Evolutionary conservation across 1,284 basidiomycete species (phyloP).

Genomic region (Austroboletus rostrupii): DNA sequence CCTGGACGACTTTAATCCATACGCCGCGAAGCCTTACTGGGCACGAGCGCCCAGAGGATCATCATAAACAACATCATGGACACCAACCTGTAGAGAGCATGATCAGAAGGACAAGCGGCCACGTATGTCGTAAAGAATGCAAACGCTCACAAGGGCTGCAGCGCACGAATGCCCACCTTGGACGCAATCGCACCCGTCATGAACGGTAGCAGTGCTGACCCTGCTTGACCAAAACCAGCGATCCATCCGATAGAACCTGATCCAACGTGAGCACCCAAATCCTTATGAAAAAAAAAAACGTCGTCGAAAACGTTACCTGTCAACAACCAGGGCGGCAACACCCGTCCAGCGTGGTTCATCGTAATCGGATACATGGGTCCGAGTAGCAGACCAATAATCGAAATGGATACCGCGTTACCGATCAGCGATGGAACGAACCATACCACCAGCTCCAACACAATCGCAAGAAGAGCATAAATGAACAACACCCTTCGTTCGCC

Average conservation of each 20-base stretch:
- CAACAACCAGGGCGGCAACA: conserved; percentile 50
- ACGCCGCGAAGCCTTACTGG: conserved; percentile 22
- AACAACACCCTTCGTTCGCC: conserved; percentile 29
- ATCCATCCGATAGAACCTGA: conserved; percentile 51
- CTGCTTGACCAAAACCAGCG: conserved; percentile 48
- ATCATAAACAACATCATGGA: conserved; percentile 43
- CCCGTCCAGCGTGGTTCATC: conserved; percentile 45
- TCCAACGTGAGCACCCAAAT: not conserved
- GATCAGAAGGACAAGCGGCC: not conserved
- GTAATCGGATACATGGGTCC: conserved; percentile 55
- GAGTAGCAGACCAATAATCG: conserved; percentile 51
- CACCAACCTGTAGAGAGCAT: conserved; percentile 34
- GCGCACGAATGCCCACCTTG: conserved; percentile 43
- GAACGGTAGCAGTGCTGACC: conserved; percentile 53
- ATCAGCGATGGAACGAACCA: conserved; percentile 58
- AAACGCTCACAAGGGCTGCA: conserved; percentile 56
- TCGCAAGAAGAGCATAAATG: conserved; percentile 32
- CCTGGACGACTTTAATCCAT: conserved; percentile 11
- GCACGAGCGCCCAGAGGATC: conserved; percentile 42
- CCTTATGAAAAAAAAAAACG: too few relatives aligned
- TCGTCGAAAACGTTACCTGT: conserved; percentile 32
- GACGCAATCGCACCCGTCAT: conserved; percentile 53
- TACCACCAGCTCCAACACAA: conserved; percentile 51
- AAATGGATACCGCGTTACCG: conserved; percentile 49
- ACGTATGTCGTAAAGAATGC: not conserved